phyloP scores from a whole-genome alignment of 2,329 filamentous ascomycete genomes.

The Xylaria sp. region DNA sequence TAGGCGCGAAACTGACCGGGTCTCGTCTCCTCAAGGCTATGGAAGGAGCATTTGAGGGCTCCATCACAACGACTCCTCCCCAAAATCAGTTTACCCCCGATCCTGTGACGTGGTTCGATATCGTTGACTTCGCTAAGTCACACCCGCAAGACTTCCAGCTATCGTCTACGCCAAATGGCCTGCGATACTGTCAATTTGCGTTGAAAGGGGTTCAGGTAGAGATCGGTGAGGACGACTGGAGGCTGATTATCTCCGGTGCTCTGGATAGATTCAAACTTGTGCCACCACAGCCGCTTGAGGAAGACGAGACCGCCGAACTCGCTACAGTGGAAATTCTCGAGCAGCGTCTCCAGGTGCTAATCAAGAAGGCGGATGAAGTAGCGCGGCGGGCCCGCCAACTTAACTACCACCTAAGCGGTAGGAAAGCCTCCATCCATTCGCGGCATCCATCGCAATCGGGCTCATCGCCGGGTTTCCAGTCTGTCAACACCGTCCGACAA shows the following conservation, averaged over 20 bases:
- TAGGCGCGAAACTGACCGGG: conserved; percentile 81
- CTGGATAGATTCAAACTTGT: conserved; percentile 76
- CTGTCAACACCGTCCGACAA: conserved; percentile 41
- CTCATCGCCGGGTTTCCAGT: conserved; percentile 46
- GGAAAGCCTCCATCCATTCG: conserved; percentile 73
- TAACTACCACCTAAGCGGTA: conserved; percentile 78
- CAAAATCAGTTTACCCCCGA: conserved; percentile 62
- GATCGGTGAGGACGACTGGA: conserved; percentile 86
- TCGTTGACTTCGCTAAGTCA: conserved; percentile 81
- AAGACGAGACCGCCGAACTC: conserved; percentile 85
- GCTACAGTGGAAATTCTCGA: conserved; percentile 85
- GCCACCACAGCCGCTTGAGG: conserved; percentile 78
- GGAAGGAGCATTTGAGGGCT: conserved; percentile 83
- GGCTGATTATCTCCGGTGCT: conserved; percentile 81
- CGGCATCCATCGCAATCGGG: conserved; percentile 55
- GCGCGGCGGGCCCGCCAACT: conserved; percentile 70
- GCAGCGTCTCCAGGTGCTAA: conserved; percentile 75
- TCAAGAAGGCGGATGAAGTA: conserved; percentile 79
- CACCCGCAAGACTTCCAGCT: conserved; percentile 80
- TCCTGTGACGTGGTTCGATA: conserved; percentile 78
- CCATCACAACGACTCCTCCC: conserved; percentile 62
- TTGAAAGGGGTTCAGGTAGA: conserved; percentile 82
- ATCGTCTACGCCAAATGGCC: conserved; percentile 69
- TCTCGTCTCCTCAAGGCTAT: conserved; percentile 85
- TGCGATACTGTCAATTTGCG: conserved; percentile 78